These are phyloP conservation scores for Dioszegia aurantiaca DNA, from an alignment of 768 basidiomycete species.

Conservation along the genomic window DNA sequence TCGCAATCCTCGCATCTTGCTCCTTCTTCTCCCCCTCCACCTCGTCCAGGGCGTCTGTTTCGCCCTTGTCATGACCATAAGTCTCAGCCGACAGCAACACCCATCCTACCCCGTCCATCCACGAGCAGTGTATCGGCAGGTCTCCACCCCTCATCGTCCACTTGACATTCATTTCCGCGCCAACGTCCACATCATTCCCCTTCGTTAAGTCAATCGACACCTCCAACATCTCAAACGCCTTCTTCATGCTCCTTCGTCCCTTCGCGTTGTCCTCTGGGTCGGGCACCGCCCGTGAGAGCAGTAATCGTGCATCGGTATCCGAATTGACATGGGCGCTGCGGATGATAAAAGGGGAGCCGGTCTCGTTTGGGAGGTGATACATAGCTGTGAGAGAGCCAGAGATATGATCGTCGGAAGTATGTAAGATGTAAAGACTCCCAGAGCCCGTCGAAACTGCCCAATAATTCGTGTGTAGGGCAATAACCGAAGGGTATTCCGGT, in stretches of 20 bases:
- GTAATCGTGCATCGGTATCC: conserved; percentile 14
- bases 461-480: conserved; percentile 11
- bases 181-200: not conserved
- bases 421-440: conserved; percentile 35
- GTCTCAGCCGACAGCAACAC: conserved; percentile 30
- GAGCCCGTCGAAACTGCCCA: conserved; percentile 39
- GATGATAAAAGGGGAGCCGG: conserved; percentile 29
- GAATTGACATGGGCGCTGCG: conserved; percentile 20
- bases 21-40: conserved; percentile 21
- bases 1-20: conserved; percentile 17
- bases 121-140: conserved; percentile 31
- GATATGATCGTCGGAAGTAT: conserved; percentile 14
- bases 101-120: conserved; percentile 28
- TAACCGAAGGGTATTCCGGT: conserved; percentile 37
- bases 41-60: conserved; percentile 8
- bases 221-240: conserved; percentile 36
- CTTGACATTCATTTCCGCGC: conserved; percentile 19
- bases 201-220: conserved; percentile 24
- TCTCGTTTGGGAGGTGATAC: conserved; percentile 15
- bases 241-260: conserved; percentile 3
- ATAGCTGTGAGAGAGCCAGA: conserved; percentile 19
- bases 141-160: conserved; percentile 44
- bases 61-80: conserved; percentile 10
- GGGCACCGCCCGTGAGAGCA: conserved; percentile 26
- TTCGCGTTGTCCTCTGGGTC: not conserved